Evolutionary conservation across 2,329 filamentous ascomycete species (phyloP), one percentile per base, ranked within the genome.

Genomic region (Hirsutella rhossiliensis): DNA sequence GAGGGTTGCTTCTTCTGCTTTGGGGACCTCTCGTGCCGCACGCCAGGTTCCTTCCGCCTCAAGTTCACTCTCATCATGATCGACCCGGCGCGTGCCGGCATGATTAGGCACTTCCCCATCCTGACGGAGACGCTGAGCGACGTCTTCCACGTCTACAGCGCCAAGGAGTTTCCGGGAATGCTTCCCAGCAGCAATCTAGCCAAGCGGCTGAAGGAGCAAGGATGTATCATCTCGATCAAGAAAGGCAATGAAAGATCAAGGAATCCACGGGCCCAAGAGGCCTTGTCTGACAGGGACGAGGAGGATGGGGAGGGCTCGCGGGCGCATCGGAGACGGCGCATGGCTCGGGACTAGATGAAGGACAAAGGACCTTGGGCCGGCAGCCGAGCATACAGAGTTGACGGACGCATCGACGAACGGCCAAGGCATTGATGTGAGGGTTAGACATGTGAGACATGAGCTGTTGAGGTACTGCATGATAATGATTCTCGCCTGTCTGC

Each of bases 1-100:
- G 82, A 87, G 49, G 85, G 86, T 1, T 87, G 82, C 56, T 92
- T 90, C 68, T 92, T 90, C 62, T 87, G 84, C 58, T 92, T 92
- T 57, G 82, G 84, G 0, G 86, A 92, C 57, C 69, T 92, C 18
- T 88, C 83, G 4, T 87, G 84, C 57, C 76, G 86, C 30, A 88
- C 82, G 0, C 80, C 85, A 1, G 86, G 86, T 18, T 69, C 69
- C n/a, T 92, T 85, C 60, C 73, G 83, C 17, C 72, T 92, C 44
- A 78, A 77, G 40, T 90, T 92, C 59, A 77, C 77, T 32, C 69
- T 90, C 19, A 77, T 88, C 56, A 75, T 84, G 47, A 73, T 90
- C 37, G 79, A 88, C 50, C 79, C 80, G 2, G 63, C 63, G 31
- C 65, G 66, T 13, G 72, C 72, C 3, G 78, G 76, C 27, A 43